Percentiles rank a stretch among this genome's conserved stretches.
Conservation (phyloP, 1,284 basidiomycete species). For the Puccinia sorghi region DNA sequence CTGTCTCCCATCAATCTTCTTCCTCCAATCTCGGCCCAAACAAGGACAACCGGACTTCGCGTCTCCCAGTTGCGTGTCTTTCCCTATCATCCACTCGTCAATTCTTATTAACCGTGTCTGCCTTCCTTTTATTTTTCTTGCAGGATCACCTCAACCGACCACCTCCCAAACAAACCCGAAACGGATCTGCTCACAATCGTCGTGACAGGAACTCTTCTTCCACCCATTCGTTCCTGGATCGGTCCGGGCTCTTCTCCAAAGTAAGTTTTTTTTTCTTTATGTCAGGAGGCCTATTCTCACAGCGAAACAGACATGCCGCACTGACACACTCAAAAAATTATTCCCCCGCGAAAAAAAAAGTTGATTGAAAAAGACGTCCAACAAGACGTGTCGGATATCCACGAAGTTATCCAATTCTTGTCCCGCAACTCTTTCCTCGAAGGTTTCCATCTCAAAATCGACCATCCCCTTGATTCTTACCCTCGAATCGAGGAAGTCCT, state of each 20-base stretch:
- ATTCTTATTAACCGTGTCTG: background rate
- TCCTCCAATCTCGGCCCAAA: background rate
- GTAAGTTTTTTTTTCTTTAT: background rate
- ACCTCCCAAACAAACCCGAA: background rate
- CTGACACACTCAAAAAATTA: background rate
- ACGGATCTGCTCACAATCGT: background rate
- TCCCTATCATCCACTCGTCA: background rate
- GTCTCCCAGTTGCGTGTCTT: background rate
- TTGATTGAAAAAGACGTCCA: conserved; percentile 38
- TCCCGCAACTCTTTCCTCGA: conserved; percentile 13
- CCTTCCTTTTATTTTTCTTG: background rate
- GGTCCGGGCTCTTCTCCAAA: conserved; percentile 26
- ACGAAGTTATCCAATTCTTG: conserved; percentile 19
- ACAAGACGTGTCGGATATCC: conserved; percentile 33
- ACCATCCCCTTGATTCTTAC: background rate
- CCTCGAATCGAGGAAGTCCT: conserved; percentile 12
- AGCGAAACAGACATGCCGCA: background rate
- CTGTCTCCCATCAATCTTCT: background rate
- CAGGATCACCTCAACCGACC: background rate
- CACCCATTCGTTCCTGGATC: background rate
- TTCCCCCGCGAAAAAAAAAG: background rate
- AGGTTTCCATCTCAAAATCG: background rate
- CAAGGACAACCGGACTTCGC: background rate
- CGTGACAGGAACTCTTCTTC: background rate
- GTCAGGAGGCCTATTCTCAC: background rate